phyloP scores from a whole-genome alignment of 2,329 filamentous ascomycete genomes.

The Curvularia lunata region DNA sequence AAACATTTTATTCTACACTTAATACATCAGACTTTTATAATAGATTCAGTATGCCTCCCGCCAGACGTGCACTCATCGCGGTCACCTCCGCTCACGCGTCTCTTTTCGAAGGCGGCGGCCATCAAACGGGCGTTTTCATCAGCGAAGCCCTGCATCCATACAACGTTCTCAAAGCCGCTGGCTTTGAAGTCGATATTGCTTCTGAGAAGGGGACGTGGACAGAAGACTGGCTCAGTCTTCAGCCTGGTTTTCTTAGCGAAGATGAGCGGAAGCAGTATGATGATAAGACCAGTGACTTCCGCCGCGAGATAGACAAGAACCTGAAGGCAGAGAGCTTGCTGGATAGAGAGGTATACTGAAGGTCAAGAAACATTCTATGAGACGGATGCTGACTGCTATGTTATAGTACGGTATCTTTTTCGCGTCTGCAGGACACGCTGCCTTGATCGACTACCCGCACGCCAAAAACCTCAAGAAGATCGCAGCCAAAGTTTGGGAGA shows the following conservation, averaged over 20 bases:
- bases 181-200: not conserved
- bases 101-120: not conserved
- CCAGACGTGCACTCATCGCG: not conserved
- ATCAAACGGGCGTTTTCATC: not conserved
- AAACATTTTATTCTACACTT: too few species aligned
- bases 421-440: not conserved
- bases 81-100: not conserved
- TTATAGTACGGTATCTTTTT: not conserved
- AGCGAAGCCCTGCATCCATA: not conserved
- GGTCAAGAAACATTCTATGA: not conserved
- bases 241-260: not conserved
- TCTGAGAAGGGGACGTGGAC: not conserved
- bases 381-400: not conserved
- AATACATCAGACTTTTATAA: not conserved
- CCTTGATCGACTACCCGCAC: not conserved
- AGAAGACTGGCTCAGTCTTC: not conserved
- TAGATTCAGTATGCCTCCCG: not conserved
- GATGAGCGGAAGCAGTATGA: not conserved
- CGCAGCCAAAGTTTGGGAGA: not conserved
- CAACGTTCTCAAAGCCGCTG: not conserved
- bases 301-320: not conserved
- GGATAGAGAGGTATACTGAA: not conserved
- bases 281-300: not conserved
- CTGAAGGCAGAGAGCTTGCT: not conserved
- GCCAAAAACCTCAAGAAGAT: not conserved